These are phyloP conservation scores for Lotus japonicus DNA, from an alignment of 306 rosid species.

Conservation along the genomic window DNA sequence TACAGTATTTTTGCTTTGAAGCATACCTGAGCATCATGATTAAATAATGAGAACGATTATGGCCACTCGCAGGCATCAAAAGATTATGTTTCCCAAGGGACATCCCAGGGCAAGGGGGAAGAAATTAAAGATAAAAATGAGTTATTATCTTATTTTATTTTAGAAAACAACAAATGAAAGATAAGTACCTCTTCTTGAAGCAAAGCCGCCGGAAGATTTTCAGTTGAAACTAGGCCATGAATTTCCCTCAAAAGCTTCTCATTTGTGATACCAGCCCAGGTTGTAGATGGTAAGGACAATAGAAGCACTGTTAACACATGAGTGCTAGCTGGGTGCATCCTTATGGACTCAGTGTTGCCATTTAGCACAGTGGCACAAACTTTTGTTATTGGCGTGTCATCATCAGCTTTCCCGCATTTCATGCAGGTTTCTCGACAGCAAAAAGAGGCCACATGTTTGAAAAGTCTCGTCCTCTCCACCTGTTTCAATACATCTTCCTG, in stretches of 20 bases:
- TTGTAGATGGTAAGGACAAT: constrained; percentile 67
- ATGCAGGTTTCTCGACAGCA: constrained; percentile 68
- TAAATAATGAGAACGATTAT: no score
- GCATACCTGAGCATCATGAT: no score
- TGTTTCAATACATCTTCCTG: constrained; percentile 81
- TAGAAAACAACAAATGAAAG: background rate
- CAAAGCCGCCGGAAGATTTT: constrained; percentile 68
- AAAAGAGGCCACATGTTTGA: constrained; percentile 56
- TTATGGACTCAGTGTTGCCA: constrained; percentile 38
- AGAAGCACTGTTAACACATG: constrained; percentile 83
- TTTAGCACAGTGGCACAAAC: constrained; percentile 67
- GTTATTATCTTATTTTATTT: background rate
- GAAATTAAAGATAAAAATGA: no score
- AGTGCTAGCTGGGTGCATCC: constrained; percentile 64
- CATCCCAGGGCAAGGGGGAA: no score
- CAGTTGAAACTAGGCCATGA: constrained; percentile 47
- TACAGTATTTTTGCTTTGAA: no score
- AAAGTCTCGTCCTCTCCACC: constrained; percentile 73
- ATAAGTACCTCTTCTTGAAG: constrained; percentile 88
- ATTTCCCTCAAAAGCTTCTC: constrained; percentile 53
- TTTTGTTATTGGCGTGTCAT: constrained; percentile 55
- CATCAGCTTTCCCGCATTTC: constrained; percentile 56
- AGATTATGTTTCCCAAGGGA: no score
- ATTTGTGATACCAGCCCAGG: constrained; percentile 74
- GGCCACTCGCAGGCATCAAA: no score